A percentile compares a stretch with the other conserved stretches of the same genome.
Evolutionary conservation across 2,329 filamentous ascomycete genomes (phyloP).

Genomic region (Fusarium sp.): DNA sequence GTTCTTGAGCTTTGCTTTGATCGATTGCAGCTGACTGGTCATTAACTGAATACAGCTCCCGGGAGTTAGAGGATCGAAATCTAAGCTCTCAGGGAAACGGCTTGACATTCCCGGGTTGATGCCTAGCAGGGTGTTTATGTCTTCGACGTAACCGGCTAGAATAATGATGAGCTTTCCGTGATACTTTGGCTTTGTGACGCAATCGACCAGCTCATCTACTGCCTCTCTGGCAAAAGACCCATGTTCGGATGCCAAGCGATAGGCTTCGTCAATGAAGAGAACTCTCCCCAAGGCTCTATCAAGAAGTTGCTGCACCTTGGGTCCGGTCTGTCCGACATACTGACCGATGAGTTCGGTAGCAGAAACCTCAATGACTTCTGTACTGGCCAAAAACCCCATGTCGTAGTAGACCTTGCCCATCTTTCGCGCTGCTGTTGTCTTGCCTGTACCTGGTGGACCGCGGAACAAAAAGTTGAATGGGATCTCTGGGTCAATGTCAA

Average conservation of each 20-base stretch:
- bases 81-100: constrained; percentile 74
- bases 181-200: constrained; percentile 69
- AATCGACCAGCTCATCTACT: constrained; percentile 68
- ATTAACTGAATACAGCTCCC: constrained; percentile 59
- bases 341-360: constrained; percentile 78
- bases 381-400: constrained; percentile 75
- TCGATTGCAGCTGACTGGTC: constrained; percentile 56
- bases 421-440: constrained; percentile 79
- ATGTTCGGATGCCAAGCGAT: constrained; percentile 66
- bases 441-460: constrained; percentile 78
- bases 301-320: constrained; percentile 71
- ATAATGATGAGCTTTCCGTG: constrained; percentile 75
- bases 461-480: constrained; percentile 80
- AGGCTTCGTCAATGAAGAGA: constrained; percentile 81
- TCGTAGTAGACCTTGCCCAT: constrained; percentile 85
- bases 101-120: constrained; percentile 75
- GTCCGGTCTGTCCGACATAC: constrained; percentile 79
- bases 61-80: constrained; percentile 66
- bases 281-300: constrained; percentile 76
- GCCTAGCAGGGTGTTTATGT: constrained; percentile 75
- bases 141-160: constrained; percentile 76
- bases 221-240: constrained; percentile 72
- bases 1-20: constrained; percentile 39
- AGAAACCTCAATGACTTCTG: constrained; percentile 76
- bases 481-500: constrained; percentile 60